These are phyloP conservation scores for Colletotrichum sp. DNA, from an alignment of 2,329 filamentous ascomycete species.

Conservation along the genomic window DNA sequence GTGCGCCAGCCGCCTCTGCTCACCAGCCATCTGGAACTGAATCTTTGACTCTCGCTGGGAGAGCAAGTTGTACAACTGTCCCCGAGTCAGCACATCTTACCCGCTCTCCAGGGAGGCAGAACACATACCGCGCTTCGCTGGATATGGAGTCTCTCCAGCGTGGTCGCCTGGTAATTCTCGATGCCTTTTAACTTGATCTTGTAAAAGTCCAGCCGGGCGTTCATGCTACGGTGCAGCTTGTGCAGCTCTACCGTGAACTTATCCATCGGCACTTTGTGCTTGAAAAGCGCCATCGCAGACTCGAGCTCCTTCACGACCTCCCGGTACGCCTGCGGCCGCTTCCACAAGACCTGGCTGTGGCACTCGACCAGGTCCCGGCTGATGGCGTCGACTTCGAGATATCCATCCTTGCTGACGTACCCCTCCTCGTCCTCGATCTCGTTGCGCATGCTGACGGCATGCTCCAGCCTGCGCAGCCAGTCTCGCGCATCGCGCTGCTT, in stretches of 20 bases:
- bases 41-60: slow-evolving; percentile 69
- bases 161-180: slow-evolving; percentile 68
- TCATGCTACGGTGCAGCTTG: slow-evolving; percentile 57
- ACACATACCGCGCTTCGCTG: slow-evolving; percentile 63
- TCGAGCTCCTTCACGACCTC: slow-evolving; percentile 57
- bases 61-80: slow-evolving; percentile 69
- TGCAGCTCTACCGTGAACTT: slow-evolving; percentile 37
- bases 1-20: slow-evolving; percentile 64
- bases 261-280: slow-evolving; percentile 27
- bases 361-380: slow-evolving; percentile 69
- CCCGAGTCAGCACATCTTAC: neutral
- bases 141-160: slow-evolving; percentile 64
- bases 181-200: slow-evolving; percentile 64
- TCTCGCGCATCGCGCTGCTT: slow-evolving; percentile 68
- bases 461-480: slow-evolving; percentile 65
- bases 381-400: slow-evolving; percentile 63
- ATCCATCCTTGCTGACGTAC: slow-evolving; percentile 54
- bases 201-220: slow-evolving; percentile 63
- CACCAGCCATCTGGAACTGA: slow-evolving; percentile 66
- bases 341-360: slow-evolving; percentile 67
- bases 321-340: slow-evolving; percentile 65
- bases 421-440: slow-evolving; percentile 62
- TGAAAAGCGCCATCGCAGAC: slow-evolving; percentile 51
- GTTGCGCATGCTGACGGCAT: slow-evolving; percentile 64
- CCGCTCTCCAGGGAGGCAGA: neutral